Base-by-base conservation (phyloP, 176 grass and related monocot species). In the Coix lacrymajobi region DNA sequence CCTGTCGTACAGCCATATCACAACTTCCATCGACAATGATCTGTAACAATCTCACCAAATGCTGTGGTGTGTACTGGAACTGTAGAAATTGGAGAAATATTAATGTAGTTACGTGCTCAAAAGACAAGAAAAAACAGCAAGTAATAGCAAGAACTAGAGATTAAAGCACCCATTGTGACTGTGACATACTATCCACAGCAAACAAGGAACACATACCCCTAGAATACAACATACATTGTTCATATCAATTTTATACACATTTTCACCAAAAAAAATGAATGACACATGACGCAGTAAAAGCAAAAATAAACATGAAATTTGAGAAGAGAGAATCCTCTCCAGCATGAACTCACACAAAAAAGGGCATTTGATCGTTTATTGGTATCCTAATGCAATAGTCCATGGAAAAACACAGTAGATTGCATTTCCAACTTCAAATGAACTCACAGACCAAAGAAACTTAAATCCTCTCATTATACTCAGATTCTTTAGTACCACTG, bases 1-100 rank as follows among this genome's bases (percentile, higher is more conserved):
- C 92, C 71, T 97, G 95, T 5, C 95, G 88, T 69, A 97, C 95
- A 80, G 90, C 85, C 81, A 97, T 83, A 83, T 97, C 95, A 86
- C 90, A 87, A 26, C 56, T 75, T 65, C 86, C 90, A 89, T 97
- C 95, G 24, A 97, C 88, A 85, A 97, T 88, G 54, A 97, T 97
- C 54, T 92, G 95, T 78, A 97, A 87, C 71, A 97, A 87, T 66
- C 92, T 86, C 52, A 97, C 87, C 75, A 97, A 69, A 90, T 94
- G 95, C 3, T 92, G 92, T 77, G 81, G 92, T 7, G 86, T 87
- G 71, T 91, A 90, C 60, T 97, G 95, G 56, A 94, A 89, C 95
- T 97, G 88, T 49, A 90, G 44, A 70, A 89, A 70, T 81, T 62
- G 8, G 32, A 88, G 60, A 66, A 76, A 38, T 52, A 40, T 87